phyloP scores from a whole-genome alignment of 805 yeast genomes.

The Blastobotrys muscicola region DNA sequence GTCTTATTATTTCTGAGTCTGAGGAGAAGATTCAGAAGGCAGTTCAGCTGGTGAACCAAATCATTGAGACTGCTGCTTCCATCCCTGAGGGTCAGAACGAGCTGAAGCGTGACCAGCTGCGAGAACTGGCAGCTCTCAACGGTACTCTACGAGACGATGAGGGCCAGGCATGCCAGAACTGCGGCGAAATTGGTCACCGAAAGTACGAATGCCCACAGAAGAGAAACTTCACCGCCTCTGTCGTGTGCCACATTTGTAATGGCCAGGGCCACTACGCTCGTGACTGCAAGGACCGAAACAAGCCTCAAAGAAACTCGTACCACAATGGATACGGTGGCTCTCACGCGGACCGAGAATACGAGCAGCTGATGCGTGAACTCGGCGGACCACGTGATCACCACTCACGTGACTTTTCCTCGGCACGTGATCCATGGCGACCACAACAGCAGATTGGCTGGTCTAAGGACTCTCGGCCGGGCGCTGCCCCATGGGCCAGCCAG shows the following conservation, averaged over 20 bases:
- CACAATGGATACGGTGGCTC: slow-evolving; percentile 2
- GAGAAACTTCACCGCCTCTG: slow-evolving; percentile 39
- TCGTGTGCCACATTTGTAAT: slow-evolving; percentile 75
- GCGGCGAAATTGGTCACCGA: slow-evolving; percentile 60
- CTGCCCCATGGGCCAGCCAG: not conserved
- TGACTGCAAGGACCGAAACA: slow-evolving; percentile 53
- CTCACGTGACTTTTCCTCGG: not conserved
- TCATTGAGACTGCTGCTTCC: slow-evolving; percentile 72
- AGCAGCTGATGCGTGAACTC: slow-evolving; percentile 42
- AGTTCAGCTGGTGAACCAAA: slow-evolving; percentile 57
- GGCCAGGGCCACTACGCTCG: slow-evolving; percentile 77
- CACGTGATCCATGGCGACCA: too few relatives aligned
- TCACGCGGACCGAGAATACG: slow-evolving; percentile 39
- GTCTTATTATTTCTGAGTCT: slow-evolving; percentile 73
- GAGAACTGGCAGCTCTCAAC: slow-evolving; percentile 86
- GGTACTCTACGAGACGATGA: slow-evolving; percentile 87
- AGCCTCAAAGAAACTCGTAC: too few relatives aligned
- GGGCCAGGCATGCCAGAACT: slow-evolving; percentile 49
- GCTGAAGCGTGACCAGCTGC: slow-evolving; percentile 77
- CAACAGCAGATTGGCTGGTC: slow-evolving; percentile 11
- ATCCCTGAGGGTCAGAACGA: slow-evolving; percentile 94
- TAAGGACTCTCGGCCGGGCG: not conserved
- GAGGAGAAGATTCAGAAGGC: slow-evolving; percentile 72
- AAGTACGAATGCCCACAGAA: slow-evolving; percentile 53
- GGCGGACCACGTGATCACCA: slow-evolving; percentile 18